Base-by-base conservation (phyloP, 257 asterid genomes). In the Fraxinus pennsylvanica region DNA sequence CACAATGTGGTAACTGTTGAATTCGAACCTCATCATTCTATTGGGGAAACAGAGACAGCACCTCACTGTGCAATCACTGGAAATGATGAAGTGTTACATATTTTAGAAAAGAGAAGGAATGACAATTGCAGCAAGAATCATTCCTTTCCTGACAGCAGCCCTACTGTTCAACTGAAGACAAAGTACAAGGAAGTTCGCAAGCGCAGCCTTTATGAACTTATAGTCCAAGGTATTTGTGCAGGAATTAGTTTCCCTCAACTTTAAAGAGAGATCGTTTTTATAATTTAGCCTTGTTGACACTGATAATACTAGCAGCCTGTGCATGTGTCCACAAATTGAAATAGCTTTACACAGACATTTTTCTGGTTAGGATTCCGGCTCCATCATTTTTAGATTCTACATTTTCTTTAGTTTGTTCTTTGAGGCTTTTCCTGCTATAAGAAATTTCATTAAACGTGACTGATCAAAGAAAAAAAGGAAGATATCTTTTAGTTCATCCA, bases 141-240 rank as follows among this genome's bases (percentile, higher is more conserved):
- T 72, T 19, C 82, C 65, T 57, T 81, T 80, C 9, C 74, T 38
- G 81, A 71, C 69, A 74, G 78, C 77, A 70, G 68, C 54, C 76
- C 72, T 22, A 50, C 74, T 78, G 73, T 73, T 80, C 74, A 76
- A 43, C 77, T 66, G 65, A 86, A 81, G 69, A 82, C 73, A 33
- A 85, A 77, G 86, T 77, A 21, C 73, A 83, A 83, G 85, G 86
- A 84, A 80, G 79, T 80, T 84, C 89, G 88, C 63, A 86, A 70
- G 36, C 87, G 90, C 80, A 86, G 89, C 82, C 78, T 87, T 67
- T 76, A 80, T 79, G 92, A 88, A 74, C 86, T 88, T 74, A 75
- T 84, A 52, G 57, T 41, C 35, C 75, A 82, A 84, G 94, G 92
- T 88, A 85, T 81, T 33, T 32, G 63, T 41, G 72, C 29, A 59